These are phyloP conservation scores for Rhazya stricta DNA, from an alignment of 257 asterid genomes.

Conservation along the genomic window DNA sequence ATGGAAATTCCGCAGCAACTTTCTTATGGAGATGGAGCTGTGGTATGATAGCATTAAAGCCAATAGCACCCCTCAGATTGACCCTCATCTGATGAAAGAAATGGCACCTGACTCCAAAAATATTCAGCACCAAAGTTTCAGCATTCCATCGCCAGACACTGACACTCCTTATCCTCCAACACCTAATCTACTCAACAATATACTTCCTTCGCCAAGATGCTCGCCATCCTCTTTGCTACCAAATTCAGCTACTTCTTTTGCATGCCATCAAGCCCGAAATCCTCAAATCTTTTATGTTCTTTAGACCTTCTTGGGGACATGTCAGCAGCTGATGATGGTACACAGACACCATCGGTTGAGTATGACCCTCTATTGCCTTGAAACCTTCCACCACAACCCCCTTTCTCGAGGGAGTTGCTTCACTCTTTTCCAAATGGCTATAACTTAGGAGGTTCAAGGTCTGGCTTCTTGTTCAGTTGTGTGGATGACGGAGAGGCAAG, in stretches of 20 bases:
- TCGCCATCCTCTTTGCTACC: conserved; percentile 44
- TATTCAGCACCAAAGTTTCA: conserved; percentile 27
- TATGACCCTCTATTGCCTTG: conserved; percentile 73
- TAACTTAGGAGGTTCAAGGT: conserved; percentile 32
- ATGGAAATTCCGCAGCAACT: conserved; percentile 62
- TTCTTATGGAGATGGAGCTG: conserved; percentile 37
- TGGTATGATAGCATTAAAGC: conserved; percentile 27
- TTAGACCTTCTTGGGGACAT: conserved; percentile 64
- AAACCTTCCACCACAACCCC: conserved; percentile 76
- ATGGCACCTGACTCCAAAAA: conserved; percentile 17
- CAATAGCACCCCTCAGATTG: conserved; percentile 5
- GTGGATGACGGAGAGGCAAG: conserved; percentile 54
- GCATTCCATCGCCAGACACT: conserved; percentile 25
- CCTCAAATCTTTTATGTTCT: conserved; percentile 48
- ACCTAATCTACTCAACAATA: conserved; percentile 58
- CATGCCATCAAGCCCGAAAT: conserved; percentile 27
- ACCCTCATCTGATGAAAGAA: conserved; percentile 25
- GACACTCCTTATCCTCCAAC: conserved; percentile 34
- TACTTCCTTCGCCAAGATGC: conserved; percentile 59
- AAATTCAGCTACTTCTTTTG: conserved; percentile 37
- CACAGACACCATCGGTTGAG: conserved; percentile 28
- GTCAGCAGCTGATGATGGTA: conserved; percentile 19
- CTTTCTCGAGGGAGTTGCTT: conserved; percentile 64
- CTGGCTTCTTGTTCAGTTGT: conserved; percentile 49
- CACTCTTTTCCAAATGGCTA: conserved; percentile 60